A percentile compares a stretch with the other conserved stretches of the same genome.
Conservation (phyloP, 192 early-diverging fungal genomes). For the Podila epigama region DNA sequence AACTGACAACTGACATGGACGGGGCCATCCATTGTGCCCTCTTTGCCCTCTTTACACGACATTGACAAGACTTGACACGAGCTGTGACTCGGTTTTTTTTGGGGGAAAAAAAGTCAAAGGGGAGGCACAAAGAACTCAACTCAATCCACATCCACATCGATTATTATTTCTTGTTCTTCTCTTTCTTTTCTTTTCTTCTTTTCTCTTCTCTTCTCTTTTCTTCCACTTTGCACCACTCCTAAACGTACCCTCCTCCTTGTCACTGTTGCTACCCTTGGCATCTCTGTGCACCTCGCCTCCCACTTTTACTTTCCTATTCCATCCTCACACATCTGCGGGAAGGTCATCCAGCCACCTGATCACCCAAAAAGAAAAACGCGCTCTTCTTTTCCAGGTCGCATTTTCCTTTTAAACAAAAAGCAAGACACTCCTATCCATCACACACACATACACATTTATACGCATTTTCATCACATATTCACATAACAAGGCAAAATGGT, state of each 20-base stretch:
- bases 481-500: constrained; percentile 8
- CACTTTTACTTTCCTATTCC: background rate
- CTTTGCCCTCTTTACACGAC: background rate
- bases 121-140: background rate
- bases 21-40: too few species aligned
- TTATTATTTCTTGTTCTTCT: background rate
- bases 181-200: constrained; percentile 1
- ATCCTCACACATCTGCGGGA: background rate
- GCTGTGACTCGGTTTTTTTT: background rate
- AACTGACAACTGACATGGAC: too few species aligned
- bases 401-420: too few species aligned
- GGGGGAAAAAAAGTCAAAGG: background rate
- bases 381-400: background rate
- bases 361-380: background rate
- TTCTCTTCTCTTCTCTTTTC: background rate
- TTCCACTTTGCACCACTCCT: background rate
- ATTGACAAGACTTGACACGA: background rate
- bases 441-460: background rate
- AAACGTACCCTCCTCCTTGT: background rate
- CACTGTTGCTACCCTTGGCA: background rate
- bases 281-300: background rate
- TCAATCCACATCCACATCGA: background rate
- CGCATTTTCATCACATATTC: background rate
- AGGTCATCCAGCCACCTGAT: too few species aligned
- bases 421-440: background rate